phyloP scores from a whole-genome alignment of 1,284 basidiomycete genomes.

The Puccinia triticina region DNA sequence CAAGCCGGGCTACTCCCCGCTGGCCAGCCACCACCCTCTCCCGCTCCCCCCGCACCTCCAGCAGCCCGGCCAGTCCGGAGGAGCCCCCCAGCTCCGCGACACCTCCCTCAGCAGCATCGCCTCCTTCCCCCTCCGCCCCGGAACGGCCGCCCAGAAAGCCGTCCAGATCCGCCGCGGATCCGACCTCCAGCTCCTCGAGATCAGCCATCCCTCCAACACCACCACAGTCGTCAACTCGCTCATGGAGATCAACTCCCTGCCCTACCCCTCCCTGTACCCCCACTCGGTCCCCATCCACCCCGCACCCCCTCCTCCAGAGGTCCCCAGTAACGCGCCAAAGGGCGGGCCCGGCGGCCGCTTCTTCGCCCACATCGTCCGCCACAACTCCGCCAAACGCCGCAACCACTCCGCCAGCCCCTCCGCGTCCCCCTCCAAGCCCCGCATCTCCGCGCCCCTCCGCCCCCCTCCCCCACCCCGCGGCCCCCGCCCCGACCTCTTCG shows the following conservation, averaged over 20 bases:
- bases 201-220: not conserved
- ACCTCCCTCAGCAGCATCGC: slow-evolving; percentile 21
- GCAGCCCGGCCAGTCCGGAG: slow-evolving; percentile 5
- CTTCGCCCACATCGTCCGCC: slow-evolving; percentile 25
- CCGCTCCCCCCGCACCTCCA: slow-evolving; percentile 1
- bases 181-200: slow-evolving; percentile 25
- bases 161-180: slow-evolving; percentile 29
- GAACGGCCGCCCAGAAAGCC: slow-evolving; percentile 29
- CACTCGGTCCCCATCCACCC: no score
- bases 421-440: slow-evolving; percentile 8
- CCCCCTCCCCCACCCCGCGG: not conserved
- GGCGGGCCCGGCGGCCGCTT: not conserved
- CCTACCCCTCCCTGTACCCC: slow-evolving; percentile 35
- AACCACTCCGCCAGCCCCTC: not conserved
- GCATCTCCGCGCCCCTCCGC: slow-evolving; percentile 14
- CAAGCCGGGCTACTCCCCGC: slow-evolving; percentile 11
- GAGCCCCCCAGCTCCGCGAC: slow-evolving; percentile 18
- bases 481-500: not conserved
- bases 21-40: slow-evolving; percentile 16
- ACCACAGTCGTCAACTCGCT: slow-evolving; percentile 22
- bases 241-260: slow-evolving; percentile 38
- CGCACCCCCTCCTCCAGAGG: no score
- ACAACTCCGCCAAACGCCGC: not conserved
- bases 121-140: slow-evolving; percentile 33
- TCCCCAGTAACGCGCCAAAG: no score